Base-by-base conservation (phyloP, 495 filamentous ascomycete genomes). In the Alectoria sarmentosa region DNA sequence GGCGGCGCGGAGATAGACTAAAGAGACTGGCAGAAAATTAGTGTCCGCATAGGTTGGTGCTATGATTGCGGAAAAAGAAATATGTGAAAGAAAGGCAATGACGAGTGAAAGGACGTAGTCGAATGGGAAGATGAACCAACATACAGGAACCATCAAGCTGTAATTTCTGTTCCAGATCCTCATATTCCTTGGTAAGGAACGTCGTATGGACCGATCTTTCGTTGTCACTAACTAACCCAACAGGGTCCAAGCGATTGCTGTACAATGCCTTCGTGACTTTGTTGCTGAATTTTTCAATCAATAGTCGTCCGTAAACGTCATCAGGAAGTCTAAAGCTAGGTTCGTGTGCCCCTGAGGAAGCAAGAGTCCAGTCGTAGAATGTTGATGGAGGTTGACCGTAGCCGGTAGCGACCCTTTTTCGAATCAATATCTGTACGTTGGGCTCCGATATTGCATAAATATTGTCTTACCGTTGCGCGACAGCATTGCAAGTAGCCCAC, bases 401-500 rank as follows among this genome's bases (percentile, higher is more conserved):
- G 21, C 91, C 92, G 11, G 92, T 96, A 13, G 90, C 89, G 63
- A 95, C 87, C 61, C 88, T 90, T 58, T 26, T n/a, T 11, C 61
- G 23, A 36, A 58, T 77, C 62, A 78, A 62, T 62, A 7, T 59
- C 30, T 67, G 37, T 62, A n/a, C n/a, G n/a, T n/a, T n/a, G n/a
- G n/a, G n/a, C n/a, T n/a, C n/a, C n/a, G n/a, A n/a, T n/a, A n/a
- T n/a, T n/a, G n/a, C n/a, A n/a, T 52, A 56, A n/a, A 58, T 64
- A n/a, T n/a, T n/a, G n/a, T n/a, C 76, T 61, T 79, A 86, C 84
- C 82, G 79, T 74, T 96, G 91, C n/a, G 91, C 87, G 55, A 96
- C 91, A 70, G 94, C 90, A 72, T 96, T 96, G 71, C 90, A 93
- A 15, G 90, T 86, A 21, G 91, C 91, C 92, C 92, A 96, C 1